Base-by-base conservation (phyloP, 2,329 filamentous ascomycete species). In the Hymenoscyphus repandus region DNA sequence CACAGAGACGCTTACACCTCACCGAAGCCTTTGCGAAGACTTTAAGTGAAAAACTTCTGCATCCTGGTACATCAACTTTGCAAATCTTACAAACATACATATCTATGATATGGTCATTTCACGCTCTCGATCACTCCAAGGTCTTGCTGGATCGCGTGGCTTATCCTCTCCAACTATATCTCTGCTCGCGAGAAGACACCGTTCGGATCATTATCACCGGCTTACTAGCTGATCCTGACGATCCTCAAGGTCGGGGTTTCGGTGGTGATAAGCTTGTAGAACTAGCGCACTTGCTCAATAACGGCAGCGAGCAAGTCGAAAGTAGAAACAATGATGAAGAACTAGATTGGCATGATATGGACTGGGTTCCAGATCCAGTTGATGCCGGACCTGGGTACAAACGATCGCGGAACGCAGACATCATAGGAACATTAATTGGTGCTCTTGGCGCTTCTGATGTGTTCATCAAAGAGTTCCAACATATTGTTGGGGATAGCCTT, bases 311-410 rank as follows among this genome's bases (percentile, higher is more conserved):
- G 53, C 73, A 77, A 51, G 71, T 75, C 12, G 72, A 74, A 7
- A 70, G 70, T 34, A 75, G 76, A 17, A 79, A 83, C 22, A 17
- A 40, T 40, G 81, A 83, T 55, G 83, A 86, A 50, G 88, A 89
- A 47, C 75, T 93, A 13, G 88, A 95, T 67, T 97, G 88, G 86
- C 80, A 90, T 63, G 91, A 99, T 67, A 88, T 96, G 84, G 80
- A 83, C 7, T 99, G 93, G 93, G 76, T 90, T 33, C 93, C 93
- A 1, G 88, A 96, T 62, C 93, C 93, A 0, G 84, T 95, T 36
- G 93, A 99, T 65, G 93, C 93, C 1, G 90, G 90, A 9, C 86
- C 90, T 43, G 89, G 96, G 65, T 96, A 96, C 72, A 90, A 88
- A 64, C 86, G 90, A 52, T 88, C 89, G 10, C 95, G 88, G 66